Conservation (phyloP, 768 basidiomycete species). For the Calocera viscosa region DNA sequence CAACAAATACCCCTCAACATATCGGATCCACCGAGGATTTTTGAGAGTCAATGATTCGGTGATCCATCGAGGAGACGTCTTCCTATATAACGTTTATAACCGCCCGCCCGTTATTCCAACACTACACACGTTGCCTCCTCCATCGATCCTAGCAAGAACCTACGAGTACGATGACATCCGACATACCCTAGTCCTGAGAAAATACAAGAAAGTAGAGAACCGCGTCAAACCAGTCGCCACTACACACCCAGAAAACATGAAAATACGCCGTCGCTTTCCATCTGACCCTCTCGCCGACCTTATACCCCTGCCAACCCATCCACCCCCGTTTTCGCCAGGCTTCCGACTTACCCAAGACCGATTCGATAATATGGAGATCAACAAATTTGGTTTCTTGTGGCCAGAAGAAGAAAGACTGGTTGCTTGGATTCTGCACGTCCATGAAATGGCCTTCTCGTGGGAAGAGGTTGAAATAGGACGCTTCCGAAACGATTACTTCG, state of each 20-base stretch:
- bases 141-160: neutral
- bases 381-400: neutral
- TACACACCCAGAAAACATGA: neutral
- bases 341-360: neutral
- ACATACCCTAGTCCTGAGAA: neutral
- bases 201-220: neutral
- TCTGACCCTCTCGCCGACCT: neutral
- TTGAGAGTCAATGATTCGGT: neutral
- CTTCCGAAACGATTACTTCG: constrained; percentile 26
- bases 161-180: neutral
- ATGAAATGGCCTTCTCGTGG: constrained; percentile 21
- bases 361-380: neutral
- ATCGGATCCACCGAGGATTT: neutral
- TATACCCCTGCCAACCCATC: neutral
- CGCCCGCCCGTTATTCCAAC: neutral
- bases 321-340: neutral
- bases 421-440: constrained; percentile 11
- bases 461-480: constrained; percentile 24
- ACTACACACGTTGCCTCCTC: neutral
- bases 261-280: neutral
- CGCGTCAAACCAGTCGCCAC: neutral
- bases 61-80: neutral
- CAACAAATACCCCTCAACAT: neutral
- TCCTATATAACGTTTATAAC: neutral
- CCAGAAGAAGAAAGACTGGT: constrained; percentile 9